phyloP scores from a whole-genome alignment of 2,329 filamentous ascomycete species.

The Pleomassaria siparia region DNA sequence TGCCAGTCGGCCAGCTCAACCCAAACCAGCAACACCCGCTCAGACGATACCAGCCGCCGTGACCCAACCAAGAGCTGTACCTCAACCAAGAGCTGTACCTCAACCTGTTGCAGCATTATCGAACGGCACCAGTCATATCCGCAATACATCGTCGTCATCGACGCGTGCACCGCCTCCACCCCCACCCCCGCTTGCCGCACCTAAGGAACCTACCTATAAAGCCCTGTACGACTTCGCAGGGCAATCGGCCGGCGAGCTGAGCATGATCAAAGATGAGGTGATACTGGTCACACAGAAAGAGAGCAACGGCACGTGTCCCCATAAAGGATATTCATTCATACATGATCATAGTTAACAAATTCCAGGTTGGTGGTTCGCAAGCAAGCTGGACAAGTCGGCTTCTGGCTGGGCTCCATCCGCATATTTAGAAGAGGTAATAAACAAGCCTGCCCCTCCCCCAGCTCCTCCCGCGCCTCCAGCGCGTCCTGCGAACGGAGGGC shows the following conservation, averaged over 20 bases:
- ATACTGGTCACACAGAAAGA: constrained; percentile 93
- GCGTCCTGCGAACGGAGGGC: constrained; percentile 60
- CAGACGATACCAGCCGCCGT: constrained; percentile 24
- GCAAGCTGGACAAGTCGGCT: constrained; percentile 65
- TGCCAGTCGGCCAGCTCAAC: constrained; percentile 52
- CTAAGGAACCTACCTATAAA: constrained; percentile 77
- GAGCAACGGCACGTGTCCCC: constrained; percentile 72
- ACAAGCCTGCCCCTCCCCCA: constrained; percentile 58
- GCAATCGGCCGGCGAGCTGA: constrained; percentile 81
- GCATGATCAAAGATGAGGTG: constrained; percentile 75
- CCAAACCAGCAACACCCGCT: constrained; percentile 38
- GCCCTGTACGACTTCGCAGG: constrained; percentile 91
- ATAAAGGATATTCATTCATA: not conserved
- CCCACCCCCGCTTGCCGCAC: constrained; percentile 64
- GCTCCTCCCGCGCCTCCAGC: constrained; percentile 49
- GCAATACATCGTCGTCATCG: constrained; percentile 45
- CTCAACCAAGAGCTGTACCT: constrained; percentile 57
- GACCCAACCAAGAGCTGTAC: constrained; percentile 50
- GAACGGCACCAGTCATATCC: constrained; percentile 48
- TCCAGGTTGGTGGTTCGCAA: constrained; percentile 93
- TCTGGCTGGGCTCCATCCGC: constrained; percentile 94
- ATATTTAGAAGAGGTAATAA: constrained; percentile 82
- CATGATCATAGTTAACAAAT: constrained; percentile 20
- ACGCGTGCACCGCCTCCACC: constrained; percentile 59
- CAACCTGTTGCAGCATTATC: constrained; percentile 57